Percentiles rank a stretch among this genome's conserved stretches.
Evolutionary conservation across 225 moss, liverwort and hornwort species (phyloP).

Genomic region (Bryoerythrophyllum caledonicum): DNA sequence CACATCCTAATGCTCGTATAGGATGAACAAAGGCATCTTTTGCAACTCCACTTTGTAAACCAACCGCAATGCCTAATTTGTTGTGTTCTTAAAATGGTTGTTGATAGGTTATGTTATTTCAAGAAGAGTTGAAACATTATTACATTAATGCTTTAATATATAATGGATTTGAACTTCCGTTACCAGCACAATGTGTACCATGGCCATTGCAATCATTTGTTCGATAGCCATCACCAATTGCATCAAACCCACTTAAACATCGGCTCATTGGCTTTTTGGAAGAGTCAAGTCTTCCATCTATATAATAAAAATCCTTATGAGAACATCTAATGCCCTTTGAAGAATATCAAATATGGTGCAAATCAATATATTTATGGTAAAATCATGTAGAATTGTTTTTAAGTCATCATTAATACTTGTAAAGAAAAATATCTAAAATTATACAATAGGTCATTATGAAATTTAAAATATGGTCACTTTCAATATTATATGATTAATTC

Average conservation of each 20-base stretch:
- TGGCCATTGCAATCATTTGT: slow-evolving; percentile 91
- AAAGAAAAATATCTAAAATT: neutral
- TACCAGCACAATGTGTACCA: slow-evolving; percentile 96
- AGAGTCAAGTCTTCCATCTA: slow-evolving; percentile 62
- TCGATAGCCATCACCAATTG: slow-evolving; percentile 67
- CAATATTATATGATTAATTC: too few relatives aligned
- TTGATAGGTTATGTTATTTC: accelerated
- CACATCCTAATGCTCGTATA: slow-evolving; percentile 69
- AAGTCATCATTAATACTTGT: neutral
- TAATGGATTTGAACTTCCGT: accelerated
- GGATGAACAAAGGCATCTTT: slow-evolving; percentile 81
- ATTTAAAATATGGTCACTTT: too few relatives aligned
- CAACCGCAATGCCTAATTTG: slow-evolving; percentile 68
- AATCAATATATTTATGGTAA: accelerated
- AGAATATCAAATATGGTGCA: neutral
- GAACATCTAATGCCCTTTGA: slow-evolving; percentile 85
- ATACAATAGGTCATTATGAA: too few relatives aligned
- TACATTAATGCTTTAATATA: too few relatives aligned
- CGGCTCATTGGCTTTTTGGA: slow-evolving; percentile 50
- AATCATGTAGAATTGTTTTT: neutral
- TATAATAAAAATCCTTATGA: slow-evolving; percentile 73
- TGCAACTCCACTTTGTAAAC: slow-evolving; percentile 85
- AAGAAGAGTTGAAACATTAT: neutral
- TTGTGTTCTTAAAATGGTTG: accelerated
- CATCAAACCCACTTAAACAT: slow-evolving; percentile 69